Evolutionary conservation across 805 yeast species (phyloP).

Genomic region (Lipomyces starkeyi): DNA sequence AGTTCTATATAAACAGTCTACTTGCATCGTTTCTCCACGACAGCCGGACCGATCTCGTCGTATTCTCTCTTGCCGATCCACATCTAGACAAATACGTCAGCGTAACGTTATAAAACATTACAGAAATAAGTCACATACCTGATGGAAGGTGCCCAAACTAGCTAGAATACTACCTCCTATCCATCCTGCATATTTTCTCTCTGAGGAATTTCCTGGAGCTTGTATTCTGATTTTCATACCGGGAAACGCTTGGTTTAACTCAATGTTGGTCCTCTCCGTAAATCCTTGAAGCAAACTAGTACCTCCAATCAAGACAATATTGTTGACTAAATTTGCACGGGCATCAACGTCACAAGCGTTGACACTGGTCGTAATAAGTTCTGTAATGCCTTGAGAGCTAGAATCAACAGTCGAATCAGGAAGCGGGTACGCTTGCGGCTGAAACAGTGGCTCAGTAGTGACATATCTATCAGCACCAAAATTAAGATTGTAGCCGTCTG

Average conservation of each 20-base stretch:
- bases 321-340: conserved; percentile 51
- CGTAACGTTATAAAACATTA: not conserved
- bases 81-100: conserved; percentile 34
- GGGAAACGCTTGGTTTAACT: conserved; percentile 61
- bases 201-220: conserved; percentile 52
- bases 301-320: conserved; percentile 68
- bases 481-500: conserved; percentile 57
- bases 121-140: conserved; percentile 42
- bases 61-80: conserved; percentile 69
- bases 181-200: conserved; percentile 68
- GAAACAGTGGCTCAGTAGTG: conserved; percentile 72
- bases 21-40: conserved; percentile 50
- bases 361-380: conserved; percentile 54
- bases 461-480: conserved; percentile 60
- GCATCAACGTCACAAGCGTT: conserved; percentile 52
- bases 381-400: conserved; percentile 39
- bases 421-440: conserved; percentile 61
- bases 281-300: conserved; percentile 62
- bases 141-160: conserved; percentile 62
- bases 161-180: conserved; percentile 75
- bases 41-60: conserved; percentile 60
- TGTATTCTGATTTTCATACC: conserved; percentile 53
- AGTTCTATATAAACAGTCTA: conserved; percentile 24
- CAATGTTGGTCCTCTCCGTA: conserved; percentile 60
- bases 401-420: conserved; percentile 45